phyloP scores from a whole-genome alignment of 177 flowering plant species.

The Vitis hybrid region DNA sequence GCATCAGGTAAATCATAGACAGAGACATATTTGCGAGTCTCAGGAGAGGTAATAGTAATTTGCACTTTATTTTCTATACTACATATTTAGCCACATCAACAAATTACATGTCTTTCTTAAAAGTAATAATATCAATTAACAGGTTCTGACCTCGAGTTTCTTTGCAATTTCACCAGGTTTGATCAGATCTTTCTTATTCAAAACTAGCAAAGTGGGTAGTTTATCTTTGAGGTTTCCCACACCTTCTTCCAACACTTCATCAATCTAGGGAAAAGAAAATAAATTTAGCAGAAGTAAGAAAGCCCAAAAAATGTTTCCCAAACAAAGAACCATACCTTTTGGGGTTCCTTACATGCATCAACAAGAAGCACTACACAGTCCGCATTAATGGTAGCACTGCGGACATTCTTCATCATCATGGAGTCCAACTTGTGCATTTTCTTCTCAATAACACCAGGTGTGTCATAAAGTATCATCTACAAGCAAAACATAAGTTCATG shows the following conservation, averaged over 20 bases:
- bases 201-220: conserved; percentile 71
- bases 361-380: conserved; percentile 90
- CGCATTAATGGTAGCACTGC: conserved; percentile 81
- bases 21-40: too few relatives aligned
- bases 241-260: conserved; percentile 84
- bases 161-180: conserved; percentile 98
- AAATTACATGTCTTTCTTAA: background rate
- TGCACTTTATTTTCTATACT: background rate
- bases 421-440: conserved; percentile 93
- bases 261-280: conserved; percentile 54
- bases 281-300: conserved; percentile 8
- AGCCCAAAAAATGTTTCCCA: background rate
- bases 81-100: background rate
- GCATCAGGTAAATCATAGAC: too few relatives aligned
- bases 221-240: conserved; percentile 52
- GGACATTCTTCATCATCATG: conserved; percentile 99
- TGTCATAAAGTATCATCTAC: conserved; percentile 96
- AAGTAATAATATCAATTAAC: conserved; percentile 5
- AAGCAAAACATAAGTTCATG: conserved; percentile 25
- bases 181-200: conserved; percentile 92
- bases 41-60: too few relatives aligned
- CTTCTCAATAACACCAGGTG: conserved; percentile 97
- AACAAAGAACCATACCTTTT: conserved; percentile 53
- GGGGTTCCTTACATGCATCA: conserved; percentile 86
- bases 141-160: conserved; percentile 71